Evolutionary conservation across 2,329 filamentous ascomycete species (phyloP).

Genomic region (Eutypa lata): DNA sequence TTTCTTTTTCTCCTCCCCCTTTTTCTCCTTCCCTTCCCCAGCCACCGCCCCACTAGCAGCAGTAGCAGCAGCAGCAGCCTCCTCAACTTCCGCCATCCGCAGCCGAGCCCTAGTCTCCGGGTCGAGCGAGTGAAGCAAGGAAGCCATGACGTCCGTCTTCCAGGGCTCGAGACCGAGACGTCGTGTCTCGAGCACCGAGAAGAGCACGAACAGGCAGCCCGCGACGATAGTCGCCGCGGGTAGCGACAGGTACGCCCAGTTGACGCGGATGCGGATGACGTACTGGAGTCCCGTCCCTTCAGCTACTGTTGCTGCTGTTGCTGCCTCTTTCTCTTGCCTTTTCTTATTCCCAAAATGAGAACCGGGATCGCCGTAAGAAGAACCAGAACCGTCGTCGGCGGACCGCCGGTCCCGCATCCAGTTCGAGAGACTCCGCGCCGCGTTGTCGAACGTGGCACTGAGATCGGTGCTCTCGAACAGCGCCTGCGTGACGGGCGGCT

Average conservation of each 20-base stretch:
- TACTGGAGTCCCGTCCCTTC: conserved; percentile 14
- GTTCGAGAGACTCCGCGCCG: conserved; percentile 9
- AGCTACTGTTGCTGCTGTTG: background rate
- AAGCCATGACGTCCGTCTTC: conserved; percentile 17
- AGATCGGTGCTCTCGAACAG: conserved; percentile 12
- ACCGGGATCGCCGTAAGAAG: no score
- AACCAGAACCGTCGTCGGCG: no score
- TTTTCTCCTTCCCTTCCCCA: background rate
- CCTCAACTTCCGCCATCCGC: background rate
- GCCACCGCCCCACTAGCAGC: background rate
- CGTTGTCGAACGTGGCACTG: conserved; percentile 10
- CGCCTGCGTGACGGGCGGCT: conserved; percentile 3
- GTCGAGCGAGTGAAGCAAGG: conserved; percentile 12
- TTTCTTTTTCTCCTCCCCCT: background rate
- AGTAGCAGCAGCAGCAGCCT: background rate
- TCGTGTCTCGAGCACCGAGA: conserved; percentile 13
- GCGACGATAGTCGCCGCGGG: conserved; percentile 8
- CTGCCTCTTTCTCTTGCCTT: no score
- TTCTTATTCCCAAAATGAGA: no score
- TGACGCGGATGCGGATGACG: conserved; percentile 13
- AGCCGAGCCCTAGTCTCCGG: background rate
- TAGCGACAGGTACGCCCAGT: conserved; percentile 19
- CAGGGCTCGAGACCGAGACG: conserved; percentile 12
- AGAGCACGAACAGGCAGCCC: conserved; percentile 10
- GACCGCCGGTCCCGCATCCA: conserved; percentile 15